Conservation (phyloP, 1,139 yeast genomes). For the Petasospora rhodanensis region DNA sequence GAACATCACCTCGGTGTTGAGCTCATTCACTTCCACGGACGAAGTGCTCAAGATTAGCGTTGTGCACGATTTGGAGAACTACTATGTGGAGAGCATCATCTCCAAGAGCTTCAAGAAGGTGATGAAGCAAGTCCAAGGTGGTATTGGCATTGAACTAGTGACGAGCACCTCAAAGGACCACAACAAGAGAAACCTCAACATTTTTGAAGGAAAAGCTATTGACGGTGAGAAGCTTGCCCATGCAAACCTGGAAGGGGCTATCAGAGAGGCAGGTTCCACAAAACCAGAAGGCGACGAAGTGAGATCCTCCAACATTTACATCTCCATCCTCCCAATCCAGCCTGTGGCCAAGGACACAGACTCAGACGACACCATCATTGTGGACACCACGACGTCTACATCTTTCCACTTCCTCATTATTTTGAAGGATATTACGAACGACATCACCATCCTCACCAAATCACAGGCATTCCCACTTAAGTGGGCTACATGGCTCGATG, state of each 20-base stretch:
- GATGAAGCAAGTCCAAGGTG: slow-evolving; percentile 25
- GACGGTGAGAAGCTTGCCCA: slow-evolving; percentile 89
- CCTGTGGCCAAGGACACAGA: slow-evolving; percentile 24
- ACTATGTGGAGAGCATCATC: slow-evolving; percentile 61
- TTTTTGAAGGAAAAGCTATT: slow-evolving; percentile 70
- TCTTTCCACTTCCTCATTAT: slow-evolving; percentile 67
- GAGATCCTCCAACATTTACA: slow-evolving; percentile 61
- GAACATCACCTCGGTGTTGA: slow-evolving; percentile 42
- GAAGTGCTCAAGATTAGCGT: slow-evolving; percentile 78
- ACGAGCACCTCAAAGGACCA: slow-evolving; percentile 31
- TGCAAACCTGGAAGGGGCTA: slow-evolving; percentile 78
- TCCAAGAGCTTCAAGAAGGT: slow-evolving; percentile 67
- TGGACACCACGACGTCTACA: slow-evolving; percentile 36
- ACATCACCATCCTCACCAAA: slow-evolving; percentile 64
- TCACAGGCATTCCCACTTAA: slow-evolving; percentile 87
- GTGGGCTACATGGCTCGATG: slow-evolving; percentile 87
- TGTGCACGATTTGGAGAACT: slow-evolving; percentile 79
- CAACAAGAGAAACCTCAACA: slow-evolving; percentile 49
- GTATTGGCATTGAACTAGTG: slow-evolving; percentile 19
- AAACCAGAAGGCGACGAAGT: slow-evolving; percentile 9
- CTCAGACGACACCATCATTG: slow-evolving; percentile 18
- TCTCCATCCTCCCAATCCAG: slow-evolving; percentile 73
- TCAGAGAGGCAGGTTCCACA: slow-evolving; percentile 32
- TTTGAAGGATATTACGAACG: slow-evolving; percentile 73
- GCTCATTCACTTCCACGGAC: slow-evolving; percentile 47